Percentiles rank a stretch among this genome's conserved stretches.
These are phyloP conservation scores for Micromonas pusilla DNA, from an alignment of 139 green algal genomes.

Conservation along the genomic window DNA sequence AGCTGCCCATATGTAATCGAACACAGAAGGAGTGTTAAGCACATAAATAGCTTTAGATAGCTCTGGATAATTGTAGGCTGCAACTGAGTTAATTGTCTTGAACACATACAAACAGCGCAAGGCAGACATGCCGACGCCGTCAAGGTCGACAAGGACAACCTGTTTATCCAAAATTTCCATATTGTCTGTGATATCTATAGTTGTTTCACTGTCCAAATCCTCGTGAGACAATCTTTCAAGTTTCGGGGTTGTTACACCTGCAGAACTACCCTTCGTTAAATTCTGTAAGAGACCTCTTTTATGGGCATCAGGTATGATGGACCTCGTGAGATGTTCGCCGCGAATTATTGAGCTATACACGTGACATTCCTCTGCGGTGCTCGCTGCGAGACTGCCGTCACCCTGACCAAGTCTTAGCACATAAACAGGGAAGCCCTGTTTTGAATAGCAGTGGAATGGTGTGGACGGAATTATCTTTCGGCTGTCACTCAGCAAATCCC, in stretches of 20 bases:
- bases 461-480: conserved; percentile 10
- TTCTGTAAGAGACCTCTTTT: too few relatives aligned
- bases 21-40: conserved; percentile 6
- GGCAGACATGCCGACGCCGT: conserved; percentile 12
- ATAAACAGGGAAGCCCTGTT: conserved; percentile 21
- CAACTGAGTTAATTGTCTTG: conserved; percentile 1
- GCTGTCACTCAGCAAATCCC: conserved; percentile 14
- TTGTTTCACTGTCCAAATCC: background rate
- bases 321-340: conserved; percentile 10
- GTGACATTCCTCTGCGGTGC: background rate
- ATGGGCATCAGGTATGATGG: conserved; percentile 5
- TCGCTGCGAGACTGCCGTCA: conserved; percentile 1
- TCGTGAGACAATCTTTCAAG: background rate
- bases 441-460: conserved; percentile 14
- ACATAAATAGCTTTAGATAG: conserved; percentile 22
- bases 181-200: background rate
- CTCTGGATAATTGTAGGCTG: conserved; percentile 20
- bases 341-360: conserved; percentile 16
- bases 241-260: background rate
- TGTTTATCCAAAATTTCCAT: conserved; percentile 8
- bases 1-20: conserved; percentile 17
- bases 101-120: conserved; percentile 12
- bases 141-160: conserved; percentile 9
- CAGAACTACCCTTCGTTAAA: background rate
- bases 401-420: conserved; percentile 10